These are phyloP conservation scores for Bothriochloa decipiens DNA, from an alignment of 176 grass and related monocot genomes.

Conservation along the genomic window DNA sequence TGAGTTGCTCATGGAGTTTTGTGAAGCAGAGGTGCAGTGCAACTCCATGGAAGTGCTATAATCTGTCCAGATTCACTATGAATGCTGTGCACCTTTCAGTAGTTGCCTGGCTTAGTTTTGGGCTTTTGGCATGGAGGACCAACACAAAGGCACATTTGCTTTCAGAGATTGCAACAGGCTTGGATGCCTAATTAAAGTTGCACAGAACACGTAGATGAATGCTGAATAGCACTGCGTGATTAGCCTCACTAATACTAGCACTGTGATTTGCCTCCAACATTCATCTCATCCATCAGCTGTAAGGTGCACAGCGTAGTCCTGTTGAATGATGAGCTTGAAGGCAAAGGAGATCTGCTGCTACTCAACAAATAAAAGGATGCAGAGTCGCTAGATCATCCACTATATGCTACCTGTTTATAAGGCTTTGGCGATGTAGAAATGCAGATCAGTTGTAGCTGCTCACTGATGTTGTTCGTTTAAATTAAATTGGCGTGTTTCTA, in stretches of 20 bases:
- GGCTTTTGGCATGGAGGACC: not conserved
- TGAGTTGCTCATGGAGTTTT: constrained; percentile 3
- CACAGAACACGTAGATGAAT: not conserved
- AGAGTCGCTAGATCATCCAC: not conserved
- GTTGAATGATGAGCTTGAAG: not conserved
- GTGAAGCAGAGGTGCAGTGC: not conserved
- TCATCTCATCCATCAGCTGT: not conserved
- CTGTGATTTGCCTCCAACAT: not conserved
- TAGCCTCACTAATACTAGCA: not conserved
- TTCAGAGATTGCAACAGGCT: not conserved
- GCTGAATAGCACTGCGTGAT: not conserved
- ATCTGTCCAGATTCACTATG: constrained; percentile 8
- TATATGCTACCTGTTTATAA: not conserved
- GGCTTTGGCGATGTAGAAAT: not conserved
- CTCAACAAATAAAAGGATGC: not conserved
- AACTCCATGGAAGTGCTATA: constrained; percentile 7
- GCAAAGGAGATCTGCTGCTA: not conserved
- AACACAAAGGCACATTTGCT: not conserved
- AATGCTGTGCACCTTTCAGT: not conserved
- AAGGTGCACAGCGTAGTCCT: not conserved
- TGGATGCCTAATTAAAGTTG: not conserved
- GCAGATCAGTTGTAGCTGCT: not conserved
- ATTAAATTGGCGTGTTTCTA: not conserved
- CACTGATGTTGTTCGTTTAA: not conserved
- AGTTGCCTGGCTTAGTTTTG: not conserved